Evolutionary conservation across 2,329 filamentous ascomycete species (phyloP).

Genomic region (Aspergillus hiratsukae): DNA sequence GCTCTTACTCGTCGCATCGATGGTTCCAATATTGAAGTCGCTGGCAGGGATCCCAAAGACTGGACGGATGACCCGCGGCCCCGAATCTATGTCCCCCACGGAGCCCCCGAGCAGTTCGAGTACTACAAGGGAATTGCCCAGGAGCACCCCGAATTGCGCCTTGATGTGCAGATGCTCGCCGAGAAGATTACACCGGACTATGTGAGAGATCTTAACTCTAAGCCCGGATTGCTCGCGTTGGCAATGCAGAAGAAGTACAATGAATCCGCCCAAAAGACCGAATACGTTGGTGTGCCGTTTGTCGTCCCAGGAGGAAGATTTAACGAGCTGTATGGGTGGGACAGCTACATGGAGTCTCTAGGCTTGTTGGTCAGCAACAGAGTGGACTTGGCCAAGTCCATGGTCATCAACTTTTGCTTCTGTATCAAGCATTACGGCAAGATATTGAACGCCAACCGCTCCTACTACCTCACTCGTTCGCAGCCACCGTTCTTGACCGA

Average conservation of each 20-base stretch:
- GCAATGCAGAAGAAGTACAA: slow-evolving; percentile 76
- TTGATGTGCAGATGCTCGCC: slow-evolving; percentile 78
- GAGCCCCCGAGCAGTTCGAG: slow-evolving; percentile 79
- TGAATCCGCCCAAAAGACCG: slow-evolving; percentile 62
- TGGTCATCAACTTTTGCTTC: slow-evolving; percentile 97
- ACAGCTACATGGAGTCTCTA: slow-evolving; percentile 97
- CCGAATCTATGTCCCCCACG: slow-evolving; percentile 82
- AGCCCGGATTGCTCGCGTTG: slow-evolving; percentile 83
- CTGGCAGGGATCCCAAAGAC: slow-evolving; percentile 87
- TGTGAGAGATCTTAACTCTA: slow-evolving; percentile 76
- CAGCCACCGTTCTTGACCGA: slow-evolving; percentile 97
- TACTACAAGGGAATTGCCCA: slow-evolving; percentile 81
- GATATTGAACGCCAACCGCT: slow-evolving; percentile 92
- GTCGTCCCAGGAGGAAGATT: slow-evolving; percentile 97
- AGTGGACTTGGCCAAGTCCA: slow-evolving; percentile 81
- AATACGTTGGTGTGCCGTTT: slow-evolving; percentile 77
- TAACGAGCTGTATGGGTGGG: slow-evolving; percentile 98
- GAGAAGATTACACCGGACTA: slow-evolving; percentile 71
- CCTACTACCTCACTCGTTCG: slow-evolving; percentile 90
- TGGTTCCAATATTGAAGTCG: slow-evolving; percentile 70
- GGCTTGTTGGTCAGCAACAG: slow-evolving; percentile 82
- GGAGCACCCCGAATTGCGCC: slow-evolving; percentile 73
- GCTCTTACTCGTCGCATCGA: slow-evolving; percentile 87
- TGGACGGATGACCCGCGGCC: slow-evolving; percentile 88
- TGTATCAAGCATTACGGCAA: slow-evolving; percentile 98